These are phyloP conservation scores for Senecio squalidus DNA, from an alignment of 140 eudicot genomes.

Conservation along the genomic window DNA sequence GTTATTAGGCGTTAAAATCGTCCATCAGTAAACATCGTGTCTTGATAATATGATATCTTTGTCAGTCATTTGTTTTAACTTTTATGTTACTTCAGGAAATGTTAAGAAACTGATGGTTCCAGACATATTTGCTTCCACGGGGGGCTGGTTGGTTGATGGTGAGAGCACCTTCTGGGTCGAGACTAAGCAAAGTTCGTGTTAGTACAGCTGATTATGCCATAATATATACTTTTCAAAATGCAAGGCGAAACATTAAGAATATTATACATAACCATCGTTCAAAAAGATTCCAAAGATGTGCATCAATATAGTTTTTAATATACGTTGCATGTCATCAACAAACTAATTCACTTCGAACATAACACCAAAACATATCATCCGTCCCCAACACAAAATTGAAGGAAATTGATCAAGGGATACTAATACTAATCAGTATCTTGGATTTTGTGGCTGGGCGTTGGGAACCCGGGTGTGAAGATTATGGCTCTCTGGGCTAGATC, in stretches of 20 bases:
- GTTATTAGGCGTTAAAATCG: constrained; percentile 5
- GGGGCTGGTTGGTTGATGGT: background rate
- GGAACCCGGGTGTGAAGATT: constrained; percentile 28
- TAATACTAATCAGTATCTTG: constrained; percentile 7
- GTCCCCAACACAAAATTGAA: background rate
- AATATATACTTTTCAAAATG: too few relatives aligned
- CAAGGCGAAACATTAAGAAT: too few relatives aligned
- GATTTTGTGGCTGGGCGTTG: constrained; percentile 20
- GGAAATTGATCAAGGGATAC: background rate
- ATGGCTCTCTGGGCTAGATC: constrained; percentile 28
- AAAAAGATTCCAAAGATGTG: too few relatives aligned
- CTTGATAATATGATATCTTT: background rate
- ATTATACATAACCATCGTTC: too few relatives aligned
- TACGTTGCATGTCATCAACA: too few relatives aligned
- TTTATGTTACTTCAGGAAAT: background rate
- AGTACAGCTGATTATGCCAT: too few relatives aligned
- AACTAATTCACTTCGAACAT: too few relatives aligned
- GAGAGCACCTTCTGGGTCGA: background rate
- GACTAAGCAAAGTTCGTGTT: too few relatives aligned
- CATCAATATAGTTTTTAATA: too few relatives aligned
- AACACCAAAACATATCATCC: too few relatives aligned
- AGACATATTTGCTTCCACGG: background rate
- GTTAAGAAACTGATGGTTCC: background rate
- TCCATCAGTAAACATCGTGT: background rate
- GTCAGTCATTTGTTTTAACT: background rate